phyloP scores from a whole-genome alignment of 2,329 filamentous ascomycete species.

The Talaromyces sp. region DNA sequence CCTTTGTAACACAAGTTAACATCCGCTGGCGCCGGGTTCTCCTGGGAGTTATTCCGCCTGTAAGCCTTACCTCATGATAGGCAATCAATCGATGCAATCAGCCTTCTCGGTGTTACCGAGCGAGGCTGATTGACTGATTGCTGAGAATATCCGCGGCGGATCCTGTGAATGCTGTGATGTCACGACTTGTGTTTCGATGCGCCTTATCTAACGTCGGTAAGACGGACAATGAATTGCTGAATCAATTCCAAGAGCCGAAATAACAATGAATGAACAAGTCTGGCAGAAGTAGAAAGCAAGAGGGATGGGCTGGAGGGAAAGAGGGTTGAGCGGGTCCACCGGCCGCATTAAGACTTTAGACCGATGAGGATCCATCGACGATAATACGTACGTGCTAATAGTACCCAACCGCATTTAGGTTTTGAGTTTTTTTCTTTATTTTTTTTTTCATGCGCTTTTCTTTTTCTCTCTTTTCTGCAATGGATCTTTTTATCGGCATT shows the following conservation, averaged over 20 bases:
- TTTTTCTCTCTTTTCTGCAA: neutral
- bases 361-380: neutral
- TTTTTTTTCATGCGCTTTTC: neutral
- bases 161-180: neutral
- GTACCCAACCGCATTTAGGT: neutral
- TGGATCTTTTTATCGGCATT: neutral
- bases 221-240: neutral
- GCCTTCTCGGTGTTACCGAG: neutral
- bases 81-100: neutral
- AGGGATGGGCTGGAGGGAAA: neutral
- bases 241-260: neutral
- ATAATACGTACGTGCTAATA: neutral
- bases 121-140: neutral
- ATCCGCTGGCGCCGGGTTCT: neutral
- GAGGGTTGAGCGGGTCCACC: neutral
- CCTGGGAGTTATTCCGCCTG: neutral
- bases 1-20: slow-evolving; percentile 34
- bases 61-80: neutral
- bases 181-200: neutral
- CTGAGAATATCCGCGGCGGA: neutral
- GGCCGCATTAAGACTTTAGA: neutral
- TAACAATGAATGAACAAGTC: neutral
- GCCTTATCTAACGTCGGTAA: neutral
- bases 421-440: neutral
- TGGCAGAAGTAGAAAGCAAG: neutral